Conservation (phyloP, 2,329 filamentous ascomycete genomes). For the Coleophoma eucalyptorum region DNA sequence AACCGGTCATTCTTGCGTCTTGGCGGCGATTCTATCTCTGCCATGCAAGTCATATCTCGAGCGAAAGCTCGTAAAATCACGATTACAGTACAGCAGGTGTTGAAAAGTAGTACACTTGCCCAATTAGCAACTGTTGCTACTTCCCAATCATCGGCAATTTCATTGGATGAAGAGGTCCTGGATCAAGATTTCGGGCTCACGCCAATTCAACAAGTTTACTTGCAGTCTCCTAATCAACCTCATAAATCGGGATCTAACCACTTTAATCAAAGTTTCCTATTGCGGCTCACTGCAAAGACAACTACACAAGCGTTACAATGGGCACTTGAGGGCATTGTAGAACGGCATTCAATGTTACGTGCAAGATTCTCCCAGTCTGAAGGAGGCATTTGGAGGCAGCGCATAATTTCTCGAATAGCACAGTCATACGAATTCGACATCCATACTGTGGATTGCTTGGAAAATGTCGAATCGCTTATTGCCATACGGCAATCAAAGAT, state of each 20-base stretch:
- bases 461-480: not conserved
- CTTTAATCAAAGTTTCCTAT: constrained; percentile 18
- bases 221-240: no score
- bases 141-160: no score
- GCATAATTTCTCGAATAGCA: constrained; percentile 10
- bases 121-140: no score
- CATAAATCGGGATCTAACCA: no score
- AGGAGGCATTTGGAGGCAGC: constrained; percentile 27
- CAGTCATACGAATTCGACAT: not conserved
- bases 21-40: constrained; percentile 9
- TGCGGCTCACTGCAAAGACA: constrained; percentile 1
- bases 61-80: no score
- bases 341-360: constrained; percentile 32
- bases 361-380: constrained; percentile 27
- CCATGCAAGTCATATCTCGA: no score
- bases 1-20: constrained; percentile 37
- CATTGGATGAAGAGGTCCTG: no score
- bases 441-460: not conserved
- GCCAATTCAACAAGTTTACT: no score
- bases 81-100: no score
- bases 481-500: not conserved
- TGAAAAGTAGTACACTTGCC: no score
- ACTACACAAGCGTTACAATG: not conserved
- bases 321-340: constrained; percentile 26
- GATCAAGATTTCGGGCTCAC: no score